phyloP scores from a whole-genome alignment of 805 yeast species.

The Yamadazyma insecticola region DNA sequence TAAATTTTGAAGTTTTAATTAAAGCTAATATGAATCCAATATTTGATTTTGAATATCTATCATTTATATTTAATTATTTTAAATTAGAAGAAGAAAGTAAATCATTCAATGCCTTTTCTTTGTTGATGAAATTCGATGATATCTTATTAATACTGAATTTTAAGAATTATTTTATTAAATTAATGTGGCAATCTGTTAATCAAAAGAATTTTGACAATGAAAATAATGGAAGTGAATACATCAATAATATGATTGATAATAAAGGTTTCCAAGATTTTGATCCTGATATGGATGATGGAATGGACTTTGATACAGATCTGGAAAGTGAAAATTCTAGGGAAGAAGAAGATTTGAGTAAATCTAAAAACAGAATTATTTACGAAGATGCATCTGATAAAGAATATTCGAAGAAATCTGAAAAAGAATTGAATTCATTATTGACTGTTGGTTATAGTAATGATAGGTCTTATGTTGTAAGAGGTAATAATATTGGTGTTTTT shows the following conservation, averaged over 20 bases:
- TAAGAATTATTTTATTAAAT: slow-evolving; percentile 46
- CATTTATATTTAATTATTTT: slow-evolving; percentile 64
- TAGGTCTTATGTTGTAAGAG: slow-evolving; percentile 76
- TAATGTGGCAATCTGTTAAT: slow-evolving; percentile 61
- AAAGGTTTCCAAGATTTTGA: slow-evolving; percentile 24
- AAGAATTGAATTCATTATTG: slow-evolving; percentile 55
- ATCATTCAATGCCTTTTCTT: slow-evolving; percentile 48
- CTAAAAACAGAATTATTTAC: not conserved
- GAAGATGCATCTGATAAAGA: slow-evolving; percentile 24
- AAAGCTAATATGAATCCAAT: slow-evolving; percentile 56
- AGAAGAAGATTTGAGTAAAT: slow-evolving; percentile 26
- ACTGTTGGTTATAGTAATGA: slow-evolving; percentile 68
- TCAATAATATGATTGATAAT: slow-evolving; percentile 30
- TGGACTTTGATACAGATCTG: slow-evolving; percentile 3
- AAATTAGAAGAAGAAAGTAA: slow-evolving; percentile 11
- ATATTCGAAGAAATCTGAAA: slow-evolving; percentile 32
- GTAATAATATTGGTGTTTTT: slow-evolving; percentile 76
- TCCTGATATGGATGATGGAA: slow-evolving; percentile 9
- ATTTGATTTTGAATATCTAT: slow-evolving; percentile 51
- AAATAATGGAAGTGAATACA: slow-evolving; percentile 38
- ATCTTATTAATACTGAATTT: slow-evolving; percentile 42
- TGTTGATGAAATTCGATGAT: slow-evolving; percentile 53
- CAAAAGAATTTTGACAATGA: slow-evolving; percentile 39
- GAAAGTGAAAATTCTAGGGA: slow-evolving; percentile 18
- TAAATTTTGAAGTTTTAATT: slow-evolving; percentile 10